phyloP scores from a whole-genome alignment of 1,284 basidiomycete species.

The Ustilago xerochloae region DNA sequence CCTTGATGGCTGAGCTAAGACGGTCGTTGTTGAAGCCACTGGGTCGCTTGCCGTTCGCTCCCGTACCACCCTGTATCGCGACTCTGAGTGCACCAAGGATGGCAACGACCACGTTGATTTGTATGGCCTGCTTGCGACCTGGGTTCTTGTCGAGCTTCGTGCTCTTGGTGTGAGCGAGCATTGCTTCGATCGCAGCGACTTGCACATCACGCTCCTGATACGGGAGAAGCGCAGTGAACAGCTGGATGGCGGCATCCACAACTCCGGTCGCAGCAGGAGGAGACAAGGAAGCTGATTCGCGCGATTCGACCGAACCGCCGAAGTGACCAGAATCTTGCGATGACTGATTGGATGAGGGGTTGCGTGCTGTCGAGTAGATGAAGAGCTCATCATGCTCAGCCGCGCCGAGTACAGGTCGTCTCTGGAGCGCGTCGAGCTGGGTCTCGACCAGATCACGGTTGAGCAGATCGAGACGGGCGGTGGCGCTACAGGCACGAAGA shows the following conservation, averaged over 20 bases:
- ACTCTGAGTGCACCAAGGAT: constrained; percentile 78
- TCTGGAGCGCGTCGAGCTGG: constrained; percentile 79
- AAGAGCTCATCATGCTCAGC: constrained; percentile 87
- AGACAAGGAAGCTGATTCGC: constrained; percentile 75
- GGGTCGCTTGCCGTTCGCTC: constrained; percentile 52
- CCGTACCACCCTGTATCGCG: constrained; percentile 38
- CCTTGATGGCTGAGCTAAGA: constrained; percentile 77
- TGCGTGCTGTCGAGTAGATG: constrained; percentile 71
- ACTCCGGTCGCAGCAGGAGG: constrained; percentile 84
- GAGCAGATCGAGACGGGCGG: constrained; percentile 72
- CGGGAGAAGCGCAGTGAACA: constrained; percentile 82
- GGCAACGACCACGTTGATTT: constrained; percentile 84
- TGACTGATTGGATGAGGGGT: neutral
- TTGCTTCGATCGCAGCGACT: constrained; percentile 76
- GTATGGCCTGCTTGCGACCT: constrained; percentile 86
- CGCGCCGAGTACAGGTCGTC: constrained; percentile 82
- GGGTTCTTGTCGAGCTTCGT: constrained; percentile 87
- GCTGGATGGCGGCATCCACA: constrained; percentile 86
- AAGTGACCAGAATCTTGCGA: constrained; percentile 18
- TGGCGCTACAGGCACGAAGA: constrained; percentile 24
- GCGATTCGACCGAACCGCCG: constrained; percentile 10
- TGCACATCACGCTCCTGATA: constrained; percentile 80
- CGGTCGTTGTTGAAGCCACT: constrained; percentile 72
- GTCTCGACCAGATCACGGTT: constrained; percentile 83
- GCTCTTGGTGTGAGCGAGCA: constrained; percentile 76